Evolutionary conservation across 495 filamentous ascomycete species (phyloP).

Genomic region (Parathielavia hyrcaniae): DNA sequence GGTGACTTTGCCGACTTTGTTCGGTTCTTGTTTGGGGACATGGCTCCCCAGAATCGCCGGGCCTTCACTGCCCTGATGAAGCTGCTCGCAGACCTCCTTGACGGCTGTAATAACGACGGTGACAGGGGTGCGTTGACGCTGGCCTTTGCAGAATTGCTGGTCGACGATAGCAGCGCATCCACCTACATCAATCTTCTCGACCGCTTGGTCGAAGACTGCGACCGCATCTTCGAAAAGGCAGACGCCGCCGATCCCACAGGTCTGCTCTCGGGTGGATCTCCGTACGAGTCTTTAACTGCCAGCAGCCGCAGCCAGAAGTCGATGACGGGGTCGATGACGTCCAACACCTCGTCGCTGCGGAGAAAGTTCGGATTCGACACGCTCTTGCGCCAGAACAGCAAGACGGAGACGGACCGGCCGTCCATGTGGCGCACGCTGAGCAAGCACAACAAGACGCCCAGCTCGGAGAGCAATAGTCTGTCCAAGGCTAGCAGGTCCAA

Average conservation of each 20-base stretch:
- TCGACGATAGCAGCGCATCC: constrained; percentile 67
- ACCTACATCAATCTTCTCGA: constrained; percentile 88
- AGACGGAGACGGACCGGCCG: constrained; percentile 58
- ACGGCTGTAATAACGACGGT: constrained; percentile 90
- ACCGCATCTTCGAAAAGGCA: constrained; percentile 74
- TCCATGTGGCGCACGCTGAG: constrained; percentile 85
- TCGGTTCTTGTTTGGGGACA: constrained; percentile 63
- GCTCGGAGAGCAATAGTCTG: constrained; percentile 50
- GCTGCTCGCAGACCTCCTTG: constrained; percentile 79
- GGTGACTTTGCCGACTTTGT: constrained; percentile 85
- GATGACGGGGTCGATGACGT: constrained; percentile 47
- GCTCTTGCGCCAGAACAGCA: constrained; percentile 70
- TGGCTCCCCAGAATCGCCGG: constrained; percentile 87
- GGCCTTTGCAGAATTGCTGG: constrained; percentile 83
- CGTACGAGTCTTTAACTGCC: constrained; percentile 45
- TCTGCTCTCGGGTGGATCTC: constrained; percentile 29
- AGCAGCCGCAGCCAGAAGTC: constrained; percentile 42
- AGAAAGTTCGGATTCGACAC: constrained; percentile 74
- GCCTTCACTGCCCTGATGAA: constrained; percentile 80
- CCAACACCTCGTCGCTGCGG: constrained; percentile 74
- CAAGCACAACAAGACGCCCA: constrained; percentile 62
- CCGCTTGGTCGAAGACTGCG: constrained; percentile 85
- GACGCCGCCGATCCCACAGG: constrained; percentile 38
- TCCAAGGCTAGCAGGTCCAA: constrained; percentile 66
- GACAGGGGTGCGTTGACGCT: constrained; percentile 85